Conservation (phyloP, 495 filamentous ascomycete genomes). For the Rhypophila decipiens region DNA sequence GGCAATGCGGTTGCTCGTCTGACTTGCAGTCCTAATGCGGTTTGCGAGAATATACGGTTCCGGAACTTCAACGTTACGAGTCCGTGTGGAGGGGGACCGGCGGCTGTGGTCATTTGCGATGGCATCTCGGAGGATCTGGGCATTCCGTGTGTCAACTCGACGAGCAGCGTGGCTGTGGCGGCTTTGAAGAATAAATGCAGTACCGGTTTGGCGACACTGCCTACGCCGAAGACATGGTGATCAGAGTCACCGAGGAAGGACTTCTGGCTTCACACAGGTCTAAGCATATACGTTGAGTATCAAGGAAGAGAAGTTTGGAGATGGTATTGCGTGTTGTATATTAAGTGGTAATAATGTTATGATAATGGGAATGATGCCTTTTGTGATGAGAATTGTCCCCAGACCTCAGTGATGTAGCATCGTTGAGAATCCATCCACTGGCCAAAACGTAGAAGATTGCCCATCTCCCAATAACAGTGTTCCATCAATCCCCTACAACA, state of each 20-base stretch:
- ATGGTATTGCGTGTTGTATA: too few species aligned
- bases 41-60: slow-evolving; percentile 48
- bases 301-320: too few species aligned
- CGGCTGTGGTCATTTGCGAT: slow-evolving; percentile 48
- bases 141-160: slow-evolving; percentile 34
- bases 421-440: background rate
- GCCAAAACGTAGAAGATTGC: background rate
- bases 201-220: slow-evolving; percentile 15
- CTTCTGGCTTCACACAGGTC: too few species aligned
- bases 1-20: slow-evolving; percentile 44
- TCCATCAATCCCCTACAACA: slow-evolving; percentile 9
- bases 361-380: background rate
- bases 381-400: too few species aligned
- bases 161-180: slow-evolving; percentile 18
- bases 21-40: slow-evolving; percentile 42
- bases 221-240: slow-evolving; percentile 15
- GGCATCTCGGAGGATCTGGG: slow-evolving; percentile 47
- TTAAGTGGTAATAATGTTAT: too few species aligned
- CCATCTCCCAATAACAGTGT: too few species aligned
- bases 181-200: slow-evolving; percentile 22
- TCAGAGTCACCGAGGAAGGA: too few species aligned
- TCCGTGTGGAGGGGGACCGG: slow-evolving; percentile 38
- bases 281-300: too few species aligned
- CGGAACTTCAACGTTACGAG: slow-evolving; percentile 44
- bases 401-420: too few species aligned